phyloP scores from a whole-genome alignment of 139 green algal genomes.

The Chlorella sp. region DNA sequence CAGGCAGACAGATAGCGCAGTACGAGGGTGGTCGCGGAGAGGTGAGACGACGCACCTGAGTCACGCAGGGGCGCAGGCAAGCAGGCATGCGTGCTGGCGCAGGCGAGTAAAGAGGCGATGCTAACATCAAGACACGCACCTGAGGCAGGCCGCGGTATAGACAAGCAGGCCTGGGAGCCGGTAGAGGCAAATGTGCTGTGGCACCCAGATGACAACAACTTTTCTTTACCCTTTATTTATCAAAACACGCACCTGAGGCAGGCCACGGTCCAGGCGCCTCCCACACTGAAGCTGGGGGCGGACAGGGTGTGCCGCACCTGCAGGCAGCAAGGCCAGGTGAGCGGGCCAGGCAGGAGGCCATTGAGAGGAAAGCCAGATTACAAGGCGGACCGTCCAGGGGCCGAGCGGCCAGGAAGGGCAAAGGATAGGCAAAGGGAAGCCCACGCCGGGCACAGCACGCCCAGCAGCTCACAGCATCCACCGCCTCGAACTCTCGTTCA shows the following conservation, averaged over 20 bases:
- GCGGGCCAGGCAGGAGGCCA: not conserved
- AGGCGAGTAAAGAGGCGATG: too few relatives aligned
- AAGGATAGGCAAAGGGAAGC: too few relatives aligned
- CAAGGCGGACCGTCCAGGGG: too few relatives aligned
- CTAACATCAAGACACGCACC: too few relatives aligned
- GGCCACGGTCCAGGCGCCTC: slow-evolving; percentile 42
- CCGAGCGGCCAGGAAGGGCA: too few relatives aligned
- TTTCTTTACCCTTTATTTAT: too few relatives aligned
- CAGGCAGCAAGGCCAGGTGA: not conserved
- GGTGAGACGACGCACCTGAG: not conserved
- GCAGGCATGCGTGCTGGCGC: not conserved
- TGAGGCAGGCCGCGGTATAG: not conserved
- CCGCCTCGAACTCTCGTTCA: not conserved
- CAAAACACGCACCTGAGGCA: too few relatives aligned
- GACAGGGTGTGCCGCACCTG: slow-evolving; percentile 47
- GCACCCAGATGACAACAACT: too few relatives aligned
- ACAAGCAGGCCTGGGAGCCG: not conserved
- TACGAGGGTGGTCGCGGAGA: too few relatives aligned
- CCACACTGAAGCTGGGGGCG: slow-evolving; percentile 42
- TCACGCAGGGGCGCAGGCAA: not conserved
- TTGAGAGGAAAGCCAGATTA: not conserved
- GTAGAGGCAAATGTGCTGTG: too few relatives aligned
- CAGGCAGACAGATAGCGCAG: not conserved
- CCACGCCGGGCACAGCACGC: not conserved
- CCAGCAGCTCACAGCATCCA: too few relatives aligned